phyloP scores from a whole-genome alignment of 2,329 filamentous ascomycete genomes.

The Colletotrichum sansevieriae region DNA sequence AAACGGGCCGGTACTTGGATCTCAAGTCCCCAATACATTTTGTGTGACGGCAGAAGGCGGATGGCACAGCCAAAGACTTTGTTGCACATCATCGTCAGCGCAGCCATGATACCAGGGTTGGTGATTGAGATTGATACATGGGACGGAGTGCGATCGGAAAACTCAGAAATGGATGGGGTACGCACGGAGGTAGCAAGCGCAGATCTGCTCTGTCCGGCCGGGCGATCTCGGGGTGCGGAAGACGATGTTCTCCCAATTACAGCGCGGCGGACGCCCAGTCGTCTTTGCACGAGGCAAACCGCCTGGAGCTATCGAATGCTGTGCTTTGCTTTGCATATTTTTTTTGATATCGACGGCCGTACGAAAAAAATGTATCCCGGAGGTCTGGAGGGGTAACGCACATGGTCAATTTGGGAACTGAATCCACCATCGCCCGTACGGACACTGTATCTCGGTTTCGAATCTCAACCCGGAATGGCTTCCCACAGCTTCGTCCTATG shows the following conservation, averaged over 20 bases:
- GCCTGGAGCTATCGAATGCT: constrained; percentile 7
- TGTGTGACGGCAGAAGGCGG: constrained; percentile 12
- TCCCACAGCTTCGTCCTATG: neutral
- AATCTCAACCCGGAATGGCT: constrained; percentile 21
- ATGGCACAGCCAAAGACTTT: constrained; percentile 13
- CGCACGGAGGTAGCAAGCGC: constrained; percentile 9
- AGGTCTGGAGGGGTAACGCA: constrained; percentile 20
- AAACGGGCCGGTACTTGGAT: constrained; percentile 21
- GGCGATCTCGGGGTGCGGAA: constrained; percentile 11
- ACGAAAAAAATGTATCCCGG: constrained; percentile 1
- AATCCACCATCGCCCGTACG: constrained; percentile 30
- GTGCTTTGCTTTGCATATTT: neutral
- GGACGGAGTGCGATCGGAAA: constrained; percentile 6
- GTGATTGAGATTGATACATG: constrained; percentile 10
- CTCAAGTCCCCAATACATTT: constrained; percentile 29
- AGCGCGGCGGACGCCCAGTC: constrained; percentile 7
- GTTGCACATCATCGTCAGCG: constrained; percentile 16
- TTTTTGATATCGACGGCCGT: neutral
- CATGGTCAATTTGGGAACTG: neutral
- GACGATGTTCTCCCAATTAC: neutral
- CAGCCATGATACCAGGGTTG: constrained; percentile 12
- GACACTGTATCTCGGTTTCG: constrained; percentile 33
- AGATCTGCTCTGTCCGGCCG: constrained; percentile 16
- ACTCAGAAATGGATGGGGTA: neutral
- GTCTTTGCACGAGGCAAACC: neutral